phyloP scores from a whole-genome alignment of 495 filamentous ascomycete species.

The Glonium stellatum region DNA sequence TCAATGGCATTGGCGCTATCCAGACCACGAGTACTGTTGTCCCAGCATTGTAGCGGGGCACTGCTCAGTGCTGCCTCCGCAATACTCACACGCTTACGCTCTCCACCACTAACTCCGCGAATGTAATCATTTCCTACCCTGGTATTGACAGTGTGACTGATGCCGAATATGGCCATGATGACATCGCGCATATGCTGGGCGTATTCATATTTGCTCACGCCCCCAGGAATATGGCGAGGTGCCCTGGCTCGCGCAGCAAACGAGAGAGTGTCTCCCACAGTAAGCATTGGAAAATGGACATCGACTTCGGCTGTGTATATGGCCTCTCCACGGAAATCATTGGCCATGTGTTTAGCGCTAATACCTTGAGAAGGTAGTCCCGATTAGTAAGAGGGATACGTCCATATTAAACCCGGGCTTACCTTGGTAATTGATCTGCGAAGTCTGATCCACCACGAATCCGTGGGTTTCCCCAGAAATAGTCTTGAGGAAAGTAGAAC shows the following conservation, averaged over 20 bases:
- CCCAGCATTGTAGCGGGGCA: conserved; percentile 40
- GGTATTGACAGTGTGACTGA: conserved; percentile 39
- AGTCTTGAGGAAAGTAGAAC: conserved; percentile 67
- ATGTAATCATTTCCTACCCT: conserved; percentile 40
- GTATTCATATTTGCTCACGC: conserved; percentile 25
- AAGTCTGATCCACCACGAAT: conserved; percentile 36
- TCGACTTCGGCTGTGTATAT: conserved; percentile 44
- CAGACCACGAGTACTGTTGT: conserved; percentile 40
- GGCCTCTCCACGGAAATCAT: conserved; percentile 40
- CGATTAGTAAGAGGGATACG: not conserved
- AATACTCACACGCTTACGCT: conserved; percentile 41
- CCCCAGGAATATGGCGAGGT: conserved; percentile 35
- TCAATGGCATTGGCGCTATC: conserved; percentile 42
- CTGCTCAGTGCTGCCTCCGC: conserved; percentile 36
- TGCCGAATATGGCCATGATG: conserved; percentile 41
- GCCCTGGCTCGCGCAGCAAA: conserved; percentile 38
- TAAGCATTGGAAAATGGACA: conserved; percentile 39
- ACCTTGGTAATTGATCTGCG: conserved; percentile 40
- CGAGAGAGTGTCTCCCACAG: conserved; percentile 36
- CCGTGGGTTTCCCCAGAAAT: conserved; percentile 60
- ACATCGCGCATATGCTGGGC: conserved; percentile 37
- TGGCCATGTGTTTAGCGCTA: conserved; percentile 36
- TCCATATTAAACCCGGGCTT: not conserved
- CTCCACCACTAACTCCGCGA: conserved; percentile 38
- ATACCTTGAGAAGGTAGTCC: conserved; percentile 26